Base-by-base conservation (phyloP, 2,329 filamentous ascomycete genomes). In the Colletotrichum tamarilloi region DNA sequence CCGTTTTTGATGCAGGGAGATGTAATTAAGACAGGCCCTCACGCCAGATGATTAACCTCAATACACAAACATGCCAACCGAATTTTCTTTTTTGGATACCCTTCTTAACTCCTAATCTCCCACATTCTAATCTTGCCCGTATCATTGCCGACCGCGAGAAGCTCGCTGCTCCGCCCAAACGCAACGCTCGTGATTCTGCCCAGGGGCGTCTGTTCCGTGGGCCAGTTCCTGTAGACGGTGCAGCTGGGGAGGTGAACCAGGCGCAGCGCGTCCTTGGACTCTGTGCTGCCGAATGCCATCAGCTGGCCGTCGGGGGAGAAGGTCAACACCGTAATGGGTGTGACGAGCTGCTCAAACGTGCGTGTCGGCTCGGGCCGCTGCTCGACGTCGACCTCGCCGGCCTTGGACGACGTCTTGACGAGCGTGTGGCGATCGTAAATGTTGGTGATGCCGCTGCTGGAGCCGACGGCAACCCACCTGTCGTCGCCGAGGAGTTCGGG, bases 211-310 rank as follows among this genome's bases (percentile, higher is more conserved):
- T 93, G 92, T 75, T 92, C 90, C 67, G 96, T 99, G 28, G 97
- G 97, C 97, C 97, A 99, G 83, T 99, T 99, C 79, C 92, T 92
- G 87, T 97, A 99, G 24, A 98, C 94, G 1, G 95, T 98, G 82
- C 95, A 98, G 77, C 91, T 95, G 0, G 96, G 95, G 77, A 99
- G 85, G 82, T 99, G 97, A 38, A 96, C 95, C 76, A 99, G 85
- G 79, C 93, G 89, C 81, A 99, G 84, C 0, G 95, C 94, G 83
- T 98, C 95, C 80, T 93, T 93, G 88, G 98, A 97, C 88, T 93
- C 93, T 75, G 90, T 90, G 83, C 94, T 97, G 53, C 92, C 94
- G 86, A 98, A 95, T 0, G 92, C 94, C 77, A 99, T 85, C 63
- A 98, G 85, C 84, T 99, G 97, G 1, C 95, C 95, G 82, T 98